Evolutionary conservation across 2,329 filamentous ascomycete genomes (phyloP).

Genomic region (Sclerotinia minor): DNA sequence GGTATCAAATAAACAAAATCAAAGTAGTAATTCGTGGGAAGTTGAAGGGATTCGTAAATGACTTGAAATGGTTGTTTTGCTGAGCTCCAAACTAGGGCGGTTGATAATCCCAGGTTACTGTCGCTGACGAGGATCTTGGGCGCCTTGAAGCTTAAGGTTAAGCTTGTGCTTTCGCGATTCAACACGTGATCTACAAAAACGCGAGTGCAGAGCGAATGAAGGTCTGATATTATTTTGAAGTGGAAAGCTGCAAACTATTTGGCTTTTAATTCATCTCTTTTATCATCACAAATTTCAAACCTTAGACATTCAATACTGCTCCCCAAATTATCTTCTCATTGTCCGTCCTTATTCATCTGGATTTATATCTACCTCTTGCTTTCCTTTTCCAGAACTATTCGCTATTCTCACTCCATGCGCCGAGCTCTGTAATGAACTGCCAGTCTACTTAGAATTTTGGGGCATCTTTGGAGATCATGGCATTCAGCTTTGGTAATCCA

Average conservation of each 20-base stretch:
- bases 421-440: conserved; percentile 39
- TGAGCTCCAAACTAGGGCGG: conserved; percentile 16
- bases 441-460: conserved; percentile 41
- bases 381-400: conserved; percentile 23
- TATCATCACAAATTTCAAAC: not conserved
- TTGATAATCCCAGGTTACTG: conserved; percentile 23
- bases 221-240: conserved; percentile 9
- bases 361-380: conserved; percentile 1
- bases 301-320: not conserved
- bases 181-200: conserved; percentile 22
- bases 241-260: not conserved
- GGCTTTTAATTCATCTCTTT: not conserved
- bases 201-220: conserved; percentile 18
- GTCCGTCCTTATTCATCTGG: not conserved
- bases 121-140: conserved; percentile 27
- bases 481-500: conserved; percentile 60
- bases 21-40: not conserved
- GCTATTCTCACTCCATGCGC: conserved; percentile 36
- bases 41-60: not conserved
- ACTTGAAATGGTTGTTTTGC: conserved; percentile 16
- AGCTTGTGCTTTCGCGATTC: conserved; percentile 25
- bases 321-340: not conserved
- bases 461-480: conserved; percentile 54
- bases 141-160: conserved; percentile 22
- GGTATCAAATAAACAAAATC: not conserved